Evolutionary conservation across 2,329 filamentous ascomycete species (phyloP).

Genomic region (Didymella keratinophila): DNA sequence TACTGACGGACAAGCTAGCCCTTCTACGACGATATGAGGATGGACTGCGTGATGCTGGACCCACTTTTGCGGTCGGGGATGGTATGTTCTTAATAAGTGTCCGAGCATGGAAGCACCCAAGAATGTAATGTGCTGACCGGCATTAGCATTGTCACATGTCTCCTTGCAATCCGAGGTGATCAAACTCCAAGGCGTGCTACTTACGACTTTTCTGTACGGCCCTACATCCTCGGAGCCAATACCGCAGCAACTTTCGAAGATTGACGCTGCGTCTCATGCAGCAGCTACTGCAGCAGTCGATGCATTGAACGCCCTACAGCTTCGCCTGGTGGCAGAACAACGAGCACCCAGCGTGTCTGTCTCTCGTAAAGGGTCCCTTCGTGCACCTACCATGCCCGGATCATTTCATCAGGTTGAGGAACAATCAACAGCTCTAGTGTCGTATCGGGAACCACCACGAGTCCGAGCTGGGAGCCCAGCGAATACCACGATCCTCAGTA

Average conservation of each 20-base stretch:
- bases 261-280: constrained; percentile 42
- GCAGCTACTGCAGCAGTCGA: constrained; percentile 42
- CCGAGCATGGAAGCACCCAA: neutral
- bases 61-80: constrained; percentile 44
- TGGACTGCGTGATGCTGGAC: constrained; percentile 40
- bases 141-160: constrained; percentile 41
- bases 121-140: neutral
- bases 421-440: constrained; percentile 37
- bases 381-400: constrained; percentile 9
- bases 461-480: constrained; percentile 30
- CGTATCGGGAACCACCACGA: constrained; percentile 27
- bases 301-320: constrained; percentile 36
- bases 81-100: constrained; percentile 27
- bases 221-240: constrained; percentile 45
- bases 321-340: constrained; percentile 33
- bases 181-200: constrained; percentile 42
- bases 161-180: constrained; percentile 48
- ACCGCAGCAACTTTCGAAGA: constrained; percentile 41
- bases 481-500: constrained; percentile 39
- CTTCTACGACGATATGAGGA: constrained; percentile 42
- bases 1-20: constrained; percentile 45
- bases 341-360: constrained; percentile 18
- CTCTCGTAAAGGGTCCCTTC: constrained; percentile 13
- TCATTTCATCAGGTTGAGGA: constrained; percentile 5
- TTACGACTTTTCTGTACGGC: constrained; percentile 47